Conservation (phyloP, 116 monocot species). For the Papilionanthe hybrid region DNA sequence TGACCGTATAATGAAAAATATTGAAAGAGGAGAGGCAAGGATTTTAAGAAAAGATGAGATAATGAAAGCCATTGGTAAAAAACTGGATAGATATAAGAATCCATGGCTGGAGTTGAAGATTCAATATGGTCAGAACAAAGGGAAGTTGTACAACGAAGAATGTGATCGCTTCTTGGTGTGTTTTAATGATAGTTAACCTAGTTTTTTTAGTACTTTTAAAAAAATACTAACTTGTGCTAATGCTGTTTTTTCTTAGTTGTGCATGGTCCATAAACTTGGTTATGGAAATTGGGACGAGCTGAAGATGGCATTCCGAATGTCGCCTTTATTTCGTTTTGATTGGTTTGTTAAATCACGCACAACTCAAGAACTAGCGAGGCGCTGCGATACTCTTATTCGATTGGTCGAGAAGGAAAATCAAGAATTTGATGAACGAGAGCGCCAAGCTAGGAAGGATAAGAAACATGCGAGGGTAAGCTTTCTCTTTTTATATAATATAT, state of each 20-base stretch:
- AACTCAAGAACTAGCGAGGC: constrained; percentile 84
- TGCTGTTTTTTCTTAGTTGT: constrained; percentile 39
- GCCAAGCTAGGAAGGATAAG: constrained; percentile 84
- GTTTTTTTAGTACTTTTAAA: background rate
- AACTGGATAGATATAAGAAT: constrained; percentile 90
- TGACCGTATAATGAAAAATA: constrained; percentile 95
- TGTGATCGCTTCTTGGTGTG: constrained; percentile 95
- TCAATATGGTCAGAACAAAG: constrained; percentile 98
- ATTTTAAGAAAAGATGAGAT: constrained; percentile 93
- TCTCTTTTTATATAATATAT: background rate
- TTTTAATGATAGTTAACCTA: background rate
- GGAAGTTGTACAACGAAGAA: constrained; percentile 96
- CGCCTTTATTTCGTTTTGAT: constrained; percentile 92
- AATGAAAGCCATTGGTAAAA: constrained; percentile 91
- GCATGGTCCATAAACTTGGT: constrained; percentile 96
- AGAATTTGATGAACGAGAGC: constrained; percentile 83
- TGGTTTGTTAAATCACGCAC: constrained; percentile 99
- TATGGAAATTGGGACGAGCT: constrained; percentile 99
- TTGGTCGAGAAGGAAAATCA: constrained; percentile 97
- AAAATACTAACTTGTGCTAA: background rate
- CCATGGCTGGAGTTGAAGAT: constrained; percentile 97
- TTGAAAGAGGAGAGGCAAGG: constrained; percentile 97
- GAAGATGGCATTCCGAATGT: constrained; percentile 81
- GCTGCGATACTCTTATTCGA: constrained; percentile 93
- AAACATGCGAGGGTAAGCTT: constrained; percentile 61